Percentiles rank a stretch among this genome's conserved stretches.
Evolutionary conservation across 139 green algal genomes (phyloP).

Genomic region (Monoraphidium neglectum): DNA sequence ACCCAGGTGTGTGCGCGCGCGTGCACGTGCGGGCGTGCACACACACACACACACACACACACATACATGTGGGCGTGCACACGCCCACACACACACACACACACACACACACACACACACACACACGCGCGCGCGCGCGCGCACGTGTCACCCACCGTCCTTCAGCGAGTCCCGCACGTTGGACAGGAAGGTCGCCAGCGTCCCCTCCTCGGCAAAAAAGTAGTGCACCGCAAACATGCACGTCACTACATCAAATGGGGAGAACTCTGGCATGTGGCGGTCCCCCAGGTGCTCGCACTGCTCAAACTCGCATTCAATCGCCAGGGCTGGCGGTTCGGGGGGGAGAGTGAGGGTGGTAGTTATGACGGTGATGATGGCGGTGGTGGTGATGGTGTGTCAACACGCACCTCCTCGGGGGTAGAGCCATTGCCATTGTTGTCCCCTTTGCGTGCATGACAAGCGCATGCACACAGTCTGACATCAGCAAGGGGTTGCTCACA

Average conservation of each 20-base stretch:
- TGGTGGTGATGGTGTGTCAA: no score
- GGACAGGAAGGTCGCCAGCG: slow-evolving; percentile 71
- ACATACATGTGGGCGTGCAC: slow-evolving; percentile 1
- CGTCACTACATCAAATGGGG: slow-evolving; percentile 77
- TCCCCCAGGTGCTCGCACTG: slow-evolving; percentile 34
- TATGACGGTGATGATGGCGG: no score
- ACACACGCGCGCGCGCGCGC: no score
- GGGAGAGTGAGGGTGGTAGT: no score
- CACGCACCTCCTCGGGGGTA: no score
- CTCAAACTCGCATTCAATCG: slow-evolving; percentile 32
- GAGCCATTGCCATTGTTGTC: no score
- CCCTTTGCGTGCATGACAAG: no score
- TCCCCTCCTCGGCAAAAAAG: slow-evolving; percentile 80
- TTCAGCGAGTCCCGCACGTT: slow-evolving; percentile 88
- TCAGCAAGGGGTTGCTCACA: no score
- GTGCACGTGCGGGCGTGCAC: no score
- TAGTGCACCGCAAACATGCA: slow-evolving; percentile 98
- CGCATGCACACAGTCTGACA: no score
- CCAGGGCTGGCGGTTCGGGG: background rate
- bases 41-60: no score
- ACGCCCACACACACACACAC: background rate
- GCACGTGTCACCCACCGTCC: slow-evolving; percentile 42
- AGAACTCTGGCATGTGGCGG: background rate
- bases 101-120: background rate
- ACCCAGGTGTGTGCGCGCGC: no score